Conservation (phyloP, 164 flowering plant species). For the Annona squamosa region DNA sequence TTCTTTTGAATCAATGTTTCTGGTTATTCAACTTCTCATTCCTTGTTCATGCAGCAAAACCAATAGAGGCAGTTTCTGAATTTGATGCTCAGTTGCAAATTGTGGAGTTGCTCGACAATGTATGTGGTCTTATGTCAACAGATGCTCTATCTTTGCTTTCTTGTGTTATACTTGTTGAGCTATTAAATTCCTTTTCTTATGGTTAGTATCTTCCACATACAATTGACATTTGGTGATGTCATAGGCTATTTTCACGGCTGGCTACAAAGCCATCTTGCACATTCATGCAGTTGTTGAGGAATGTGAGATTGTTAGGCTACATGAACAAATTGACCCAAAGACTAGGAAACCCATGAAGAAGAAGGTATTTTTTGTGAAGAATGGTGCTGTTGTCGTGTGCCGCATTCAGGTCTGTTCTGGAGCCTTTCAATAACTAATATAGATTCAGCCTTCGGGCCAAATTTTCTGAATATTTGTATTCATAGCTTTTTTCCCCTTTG, state of each 20-base stretch:
- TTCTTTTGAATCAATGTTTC: neutral
- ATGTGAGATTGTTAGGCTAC: slow-evolving; percentile 87
- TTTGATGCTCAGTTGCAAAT: slow-evolving; percentile 88
- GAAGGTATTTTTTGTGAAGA: slow-evolving; percentile 88
- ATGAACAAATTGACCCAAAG: slow-evolving; percentile 84
- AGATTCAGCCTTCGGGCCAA: neutral
- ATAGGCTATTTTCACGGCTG: slow-evolving; percentile 97
- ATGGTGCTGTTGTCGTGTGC: slow-evolving; percentile 78
- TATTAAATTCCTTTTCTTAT: neutral
- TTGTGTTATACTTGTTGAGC: neutral
- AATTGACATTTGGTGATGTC: slow-evolving; percentile 10
- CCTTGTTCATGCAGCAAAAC: slow-evolving; percentile 52
- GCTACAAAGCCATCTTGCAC: slow-evolving; percentile 94
- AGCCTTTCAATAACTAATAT: neutral
- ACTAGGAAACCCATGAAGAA: slow-evolving; percentile 84
- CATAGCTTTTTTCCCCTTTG: neutral
- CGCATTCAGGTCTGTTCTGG: slow-evolving; percentile 66
- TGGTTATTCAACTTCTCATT: slow-evolving; percentile 1
- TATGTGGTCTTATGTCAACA: slow-evolving; percentile 17
- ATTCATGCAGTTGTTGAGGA: slow-evolving; percentile 94
- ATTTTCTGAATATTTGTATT: neutral
- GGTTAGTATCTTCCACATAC: neutral
- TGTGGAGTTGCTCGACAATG: slow-evolving; percentile 90
- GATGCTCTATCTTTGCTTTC: neutral
- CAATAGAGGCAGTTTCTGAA: slow-evolving; percentile 62